Base-by-base conservation (phyloP, 768 basidiomycete genomes). In the Psilocybe azurescens region DNA sequence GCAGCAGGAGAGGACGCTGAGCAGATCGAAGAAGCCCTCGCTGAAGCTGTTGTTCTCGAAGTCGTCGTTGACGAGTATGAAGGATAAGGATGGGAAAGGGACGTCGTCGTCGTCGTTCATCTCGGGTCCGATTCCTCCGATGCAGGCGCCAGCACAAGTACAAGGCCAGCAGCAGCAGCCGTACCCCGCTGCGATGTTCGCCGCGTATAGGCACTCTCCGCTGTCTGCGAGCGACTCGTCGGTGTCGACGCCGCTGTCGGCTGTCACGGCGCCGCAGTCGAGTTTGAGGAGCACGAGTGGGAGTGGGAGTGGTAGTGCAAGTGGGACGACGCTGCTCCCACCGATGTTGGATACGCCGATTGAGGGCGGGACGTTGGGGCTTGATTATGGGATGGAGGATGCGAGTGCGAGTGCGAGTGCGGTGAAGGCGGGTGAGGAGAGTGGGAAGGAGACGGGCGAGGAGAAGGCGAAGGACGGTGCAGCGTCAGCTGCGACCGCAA, bases 41-140 rank as follows among this genome's bases (percentile, higher is more conserved):
- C 74, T 91, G 59, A 86, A 86, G 53, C 75, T 90, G 16, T 77
- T 91, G 18, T 89, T 92, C 72, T 80, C 87, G 33, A 90, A 89
- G 76, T 83, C 87, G 24, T 79, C 85, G 3, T 67, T 84, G 49
- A 72, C 73, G 51, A 57, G 56, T 28, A 36, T 28, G 18, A 63
- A 63, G 41, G 41, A 44, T 44, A 44, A n/a, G n/a, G 39, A 48
- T 67, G 58, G 60, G 68, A 58, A 73, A 67, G 9, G 61, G 24
- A 24, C 24, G 24, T 24, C 24, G 2, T 24, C 24, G 24, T 24
- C 24, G 24, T 24, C 68, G 28, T 65, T 70, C 20, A 65, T 69
- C 28, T 67, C 67, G 28, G 56, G 63, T 30, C 67, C 67, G 32
- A 75, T 72, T 33, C 62, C 52, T 36, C 62, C 59, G 47, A 28